Conservation (phyloP, 2,329 filamentous ascomycete genomes). For the Tolypocladium capitatum region DNA sequence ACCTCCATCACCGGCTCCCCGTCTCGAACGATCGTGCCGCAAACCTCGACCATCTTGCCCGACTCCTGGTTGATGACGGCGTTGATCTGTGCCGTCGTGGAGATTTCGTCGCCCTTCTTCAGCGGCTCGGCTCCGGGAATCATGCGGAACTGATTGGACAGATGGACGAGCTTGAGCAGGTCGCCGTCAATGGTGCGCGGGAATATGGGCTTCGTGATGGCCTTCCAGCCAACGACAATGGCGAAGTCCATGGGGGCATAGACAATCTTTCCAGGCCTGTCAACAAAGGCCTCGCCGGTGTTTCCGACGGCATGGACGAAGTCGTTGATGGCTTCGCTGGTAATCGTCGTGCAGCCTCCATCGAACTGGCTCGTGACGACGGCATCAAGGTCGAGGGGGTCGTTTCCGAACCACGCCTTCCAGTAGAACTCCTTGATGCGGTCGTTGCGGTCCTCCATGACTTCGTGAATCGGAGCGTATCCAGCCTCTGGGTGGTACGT, state of each 20-base stretch:
- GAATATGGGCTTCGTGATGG: constrained; percentile 98
- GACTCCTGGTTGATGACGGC: constrained; percentile 96
- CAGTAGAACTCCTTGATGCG: constrained; percentile 99
- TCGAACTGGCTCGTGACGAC: constrained; percentile 80
- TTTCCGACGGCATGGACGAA: constrained; percentile 99
- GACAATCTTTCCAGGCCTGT: constrained; percentile 84
- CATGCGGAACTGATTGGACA: constrained; percentile 98
- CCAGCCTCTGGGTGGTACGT: constrained; percentile 90
- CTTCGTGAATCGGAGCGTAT: constrained; percentile 93
- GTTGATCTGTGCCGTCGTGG: constrained; percentile 91
- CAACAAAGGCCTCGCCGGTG: constrained; percentile 92
- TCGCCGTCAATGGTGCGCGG: constrained; percentile 92
- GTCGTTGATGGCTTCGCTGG: constrained; percentile 86
- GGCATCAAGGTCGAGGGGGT: constrained; percentile 69
- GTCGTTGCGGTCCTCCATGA: constrained; percentile 93
- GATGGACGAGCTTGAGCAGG: constrained; percentile 85
- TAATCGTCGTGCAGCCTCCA: constrained; percentile 77
- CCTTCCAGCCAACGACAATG: constrained; percentile 97
- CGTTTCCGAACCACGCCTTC: constrained; percentile 89
- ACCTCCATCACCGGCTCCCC: constrained; percentile 91
- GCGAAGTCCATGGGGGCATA: constrained; percentile 98
- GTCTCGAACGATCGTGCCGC: constrained; percentile 80
- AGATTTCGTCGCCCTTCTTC: constrained; percentile 87
- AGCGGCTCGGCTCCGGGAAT: constrained; percentile 86
- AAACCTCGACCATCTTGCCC: constrained; percentile 99